phyloP scores from a whole-genome alignment of 2,329 filamentous ascomycete species.

The Aspergillus costaricaensis region DNA sequence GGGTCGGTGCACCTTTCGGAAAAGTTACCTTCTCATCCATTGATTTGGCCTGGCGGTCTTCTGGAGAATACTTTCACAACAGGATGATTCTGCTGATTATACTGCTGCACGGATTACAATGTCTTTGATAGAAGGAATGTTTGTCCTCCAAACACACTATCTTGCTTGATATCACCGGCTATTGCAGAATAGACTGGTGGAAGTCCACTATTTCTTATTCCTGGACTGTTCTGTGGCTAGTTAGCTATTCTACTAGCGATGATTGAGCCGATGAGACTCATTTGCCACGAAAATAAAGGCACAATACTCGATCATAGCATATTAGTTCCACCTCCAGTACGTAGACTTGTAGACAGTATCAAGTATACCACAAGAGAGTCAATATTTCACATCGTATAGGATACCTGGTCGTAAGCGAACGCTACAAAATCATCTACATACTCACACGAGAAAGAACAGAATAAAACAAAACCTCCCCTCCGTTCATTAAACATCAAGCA shows the following conservation, averaged over 20 bases:
- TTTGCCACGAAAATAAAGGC: background rate
- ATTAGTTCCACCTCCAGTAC: background rate
- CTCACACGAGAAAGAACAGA: too few relatives aligned
- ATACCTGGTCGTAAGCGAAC: too few relatives aligned
- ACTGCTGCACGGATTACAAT: background rate
- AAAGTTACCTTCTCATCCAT: conserved; percentile 2
- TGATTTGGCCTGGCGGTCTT: background rate
- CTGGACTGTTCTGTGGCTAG: background rate
- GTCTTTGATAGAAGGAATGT: background rate
- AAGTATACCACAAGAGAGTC: too few relatives aligned
- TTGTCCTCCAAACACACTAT: background rate
- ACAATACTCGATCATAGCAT: background rate
- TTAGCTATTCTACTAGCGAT: background rate
- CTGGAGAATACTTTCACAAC: background rate
- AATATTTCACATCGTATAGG: too few relatives aligned
- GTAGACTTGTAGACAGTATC: too few relatives aligned
- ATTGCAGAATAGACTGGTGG: background rate
- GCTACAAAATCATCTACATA: too few relatives aligned
- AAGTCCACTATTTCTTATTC: background rate
- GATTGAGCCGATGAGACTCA: background rate
- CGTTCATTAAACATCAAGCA: too few relatives aligned
- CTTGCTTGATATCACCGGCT: background rate
- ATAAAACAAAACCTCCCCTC: too few relatives aligned
- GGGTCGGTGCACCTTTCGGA: background rate
- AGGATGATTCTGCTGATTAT: background rate